Evolutionary conservation across 2,329 filamentous ascomycete species (phyloP).

Genomic region (Botryosphaeria agaves): DNA sequence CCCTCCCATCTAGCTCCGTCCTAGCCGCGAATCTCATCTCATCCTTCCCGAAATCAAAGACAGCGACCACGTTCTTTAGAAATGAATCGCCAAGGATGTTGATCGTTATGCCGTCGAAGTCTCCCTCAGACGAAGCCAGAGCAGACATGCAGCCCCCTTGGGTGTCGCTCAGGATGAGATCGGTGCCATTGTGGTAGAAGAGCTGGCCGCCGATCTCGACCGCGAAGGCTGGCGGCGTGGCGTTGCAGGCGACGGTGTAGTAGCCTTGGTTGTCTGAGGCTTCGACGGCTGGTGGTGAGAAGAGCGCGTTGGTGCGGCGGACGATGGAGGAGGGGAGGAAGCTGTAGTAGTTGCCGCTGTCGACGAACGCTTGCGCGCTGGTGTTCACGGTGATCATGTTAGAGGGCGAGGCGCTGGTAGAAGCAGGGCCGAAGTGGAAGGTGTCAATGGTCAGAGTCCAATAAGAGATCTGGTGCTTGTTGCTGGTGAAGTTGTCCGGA

Average conservation of each 20-base stretch:
- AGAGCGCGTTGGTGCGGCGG: conserved; percentile 20
- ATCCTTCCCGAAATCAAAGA: conserved; percentile 31
- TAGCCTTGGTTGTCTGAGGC: conserved; percentile 10
- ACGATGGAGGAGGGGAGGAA: conserved; percentile 22
- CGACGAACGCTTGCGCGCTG: conserved; percentile 23
- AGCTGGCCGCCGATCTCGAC: conserved; percentile 19
- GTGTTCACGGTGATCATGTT: conserved; percentile 5
- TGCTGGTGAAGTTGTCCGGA: conserved; percentile 9
- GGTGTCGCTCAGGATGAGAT: conserved; percentile 12
- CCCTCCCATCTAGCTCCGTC: too few relatives aligned
- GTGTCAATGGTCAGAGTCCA: conserved; percentile 20
- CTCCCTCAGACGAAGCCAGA: too few relatives aligned
- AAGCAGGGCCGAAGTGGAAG: conserved; percentile 11
- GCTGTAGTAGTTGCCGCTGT: conserved; percentile 25
- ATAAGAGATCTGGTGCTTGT: conserved; percentile 16
- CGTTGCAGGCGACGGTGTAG: conserved; percentile 25
- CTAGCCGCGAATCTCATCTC: conserved; percentile 29
- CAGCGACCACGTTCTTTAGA: conserved; percentile 31
- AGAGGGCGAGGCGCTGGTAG: not conserved
- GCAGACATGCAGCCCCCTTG: conserved; percentile 14
- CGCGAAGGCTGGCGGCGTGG: conserved; percentile 21
- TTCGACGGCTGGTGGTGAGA: conserved; percentile 23
- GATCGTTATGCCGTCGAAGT: conserved; percentile 13
- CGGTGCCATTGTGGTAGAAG: conserved; percentile 14
- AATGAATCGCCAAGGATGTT: conserved; percentile 29